phyloP scores from a whole-genome alignment of 352 stramenopile genomes.

The Halophytophthora polymorphica region DNA sequence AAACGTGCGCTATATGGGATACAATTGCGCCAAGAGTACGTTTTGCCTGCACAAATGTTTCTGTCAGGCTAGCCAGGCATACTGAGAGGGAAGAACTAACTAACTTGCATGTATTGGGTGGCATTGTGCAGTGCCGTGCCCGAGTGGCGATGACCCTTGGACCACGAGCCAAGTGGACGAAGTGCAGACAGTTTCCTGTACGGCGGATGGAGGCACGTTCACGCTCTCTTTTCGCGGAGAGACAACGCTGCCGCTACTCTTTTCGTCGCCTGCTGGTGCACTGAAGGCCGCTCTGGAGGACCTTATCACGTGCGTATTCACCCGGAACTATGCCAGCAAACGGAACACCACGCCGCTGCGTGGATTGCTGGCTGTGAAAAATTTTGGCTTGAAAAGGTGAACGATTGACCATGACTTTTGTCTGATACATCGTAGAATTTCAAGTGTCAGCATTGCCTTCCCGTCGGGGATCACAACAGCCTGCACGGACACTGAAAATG shows the following conservation, averaged over 20 bases:
- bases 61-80: no score
- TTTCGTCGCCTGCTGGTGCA: conserved; percentile 16
- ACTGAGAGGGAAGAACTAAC: no score
- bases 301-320: conserved; percentile 42
- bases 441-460: conserved; percentile 44
- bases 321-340: not conserved
- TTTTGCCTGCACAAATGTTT: conserved; percentile 1
- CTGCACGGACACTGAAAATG: conserved; percentile 40
- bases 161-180: conserved; percentile 72
- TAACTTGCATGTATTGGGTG: not conserved
- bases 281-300: conserved; percentile 46
- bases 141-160: conserved; percentile 86
- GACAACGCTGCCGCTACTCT: conserved; percentile 40
- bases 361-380: not conserved
- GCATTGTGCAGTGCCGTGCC: conserved; percentile 52
- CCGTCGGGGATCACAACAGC: conserved; percentile 23
- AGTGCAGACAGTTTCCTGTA: conserved; percentile 71
- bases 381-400: not conserved
- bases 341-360: not conserved
- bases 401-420: not conserved
- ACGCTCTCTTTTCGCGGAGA: conserved; percentile 75
- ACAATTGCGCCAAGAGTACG: conserved; percentile 79
- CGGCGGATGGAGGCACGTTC: conserved; percentile 69
- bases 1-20: conserved; percentile 48
- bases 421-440: conserved; percentile 32